Evolutionary conservation across 2,329 filamentous ascomycete genomes (phyloP).

Genomic region (Cercospora sojina): DNA sequence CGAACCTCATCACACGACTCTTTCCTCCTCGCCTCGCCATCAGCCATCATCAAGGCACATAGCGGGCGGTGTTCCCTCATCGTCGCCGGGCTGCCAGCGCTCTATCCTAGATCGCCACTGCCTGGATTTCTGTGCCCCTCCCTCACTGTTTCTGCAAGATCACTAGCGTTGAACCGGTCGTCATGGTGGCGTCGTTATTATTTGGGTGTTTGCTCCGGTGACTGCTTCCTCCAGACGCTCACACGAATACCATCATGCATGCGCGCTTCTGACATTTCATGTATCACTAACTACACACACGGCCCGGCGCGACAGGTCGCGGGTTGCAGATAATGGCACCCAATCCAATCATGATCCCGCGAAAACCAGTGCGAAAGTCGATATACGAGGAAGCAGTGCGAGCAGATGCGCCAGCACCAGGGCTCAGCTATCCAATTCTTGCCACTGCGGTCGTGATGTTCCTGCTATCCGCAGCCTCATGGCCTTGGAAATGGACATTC

Average conservation of each 20-base stretch:
- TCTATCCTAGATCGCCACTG: neutral
- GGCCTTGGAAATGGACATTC: conserved; percentile 30
- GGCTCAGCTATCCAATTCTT: conserved; percentile 14
- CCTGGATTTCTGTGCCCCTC: neutral
- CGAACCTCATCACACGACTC: neutral
- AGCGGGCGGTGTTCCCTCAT: neutral
- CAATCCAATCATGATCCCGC: conserved; percentile 23
- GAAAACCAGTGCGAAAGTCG: conserved; percentile 20
- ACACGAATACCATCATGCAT: neutral
- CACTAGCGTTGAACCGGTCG: conserved; percentile 7
- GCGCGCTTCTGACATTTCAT: neutral
- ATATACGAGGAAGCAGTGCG: conserved; percentile 4
- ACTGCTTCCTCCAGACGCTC: neutral
- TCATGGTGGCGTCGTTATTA: conserved; percentile 10
- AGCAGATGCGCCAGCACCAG: conserved; percentile 10
- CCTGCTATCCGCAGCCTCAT: conserved; percentile 22
- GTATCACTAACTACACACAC: neutral
- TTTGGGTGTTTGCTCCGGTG: neutral
- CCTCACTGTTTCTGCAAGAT: neutral
- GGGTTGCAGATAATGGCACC: conserved; percentile 18
- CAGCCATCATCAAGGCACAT: neutral
- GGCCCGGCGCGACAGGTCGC: neutral
- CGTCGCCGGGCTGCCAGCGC: neutral
- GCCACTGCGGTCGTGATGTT: conserved; percentile 20
- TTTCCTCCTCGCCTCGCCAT: neutral